Evolutionary conservation across 257 asterid genomes (phyloP).

Genomic region (Nicotiana otophora): DNA sequence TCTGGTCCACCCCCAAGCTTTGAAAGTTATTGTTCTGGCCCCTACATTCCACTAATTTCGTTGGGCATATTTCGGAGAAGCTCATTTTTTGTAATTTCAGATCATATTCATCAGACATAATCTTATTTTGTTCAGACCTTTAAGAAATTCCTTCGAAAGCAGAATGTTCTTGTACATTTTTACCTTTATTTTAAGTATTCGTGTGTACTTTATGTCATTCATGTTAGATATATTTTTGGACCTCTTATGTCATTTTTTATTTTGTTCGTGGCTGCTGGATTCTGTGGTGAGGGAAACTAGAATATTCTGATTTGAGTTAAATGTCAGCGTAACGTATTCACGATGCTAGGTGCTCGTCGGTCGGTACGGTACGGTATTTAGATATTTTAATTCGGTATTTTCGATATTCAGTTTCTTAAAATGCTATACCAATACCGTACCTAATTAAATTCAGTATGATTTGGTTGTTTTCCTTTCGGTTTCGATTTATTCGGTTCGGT

Average conservation of each 20-base stretch:
- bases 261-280: neutral
- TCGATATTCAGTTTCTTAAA: too few species aligned
- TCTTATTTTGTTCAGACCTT: neutral
- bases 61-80: neutral
- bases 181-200: neutral
- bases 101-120: neutral
- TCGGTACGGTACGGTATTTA: too few species aligned
- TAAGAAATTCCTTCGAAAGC: neutral
- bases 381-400: too few species aligned
- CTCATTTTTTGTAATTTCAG: neutral
- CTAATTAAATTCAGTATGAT: too few species aligned
- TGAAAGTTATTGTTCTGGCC: neutral
- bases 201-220: neutral
- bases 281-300: neutral
- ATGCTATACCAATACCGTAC: too few species aligned
- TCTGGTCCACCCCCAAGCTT: neutral
- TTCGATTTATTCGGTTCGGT: too few species aligned
- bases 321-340: neutral
- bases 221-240: neutral
- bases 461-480: too few species aligned
- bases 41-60: neutral
- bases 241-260: neutral
- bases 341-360: neutral
- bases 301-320: neutral
- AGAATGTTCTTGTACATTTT: too few species aligned